These are phyloP conservation scores for Fusarium sp. DNA, from an alignment of 2,329 filamentous ascomycete genomes.

Conservation along the genomic window DNA sequence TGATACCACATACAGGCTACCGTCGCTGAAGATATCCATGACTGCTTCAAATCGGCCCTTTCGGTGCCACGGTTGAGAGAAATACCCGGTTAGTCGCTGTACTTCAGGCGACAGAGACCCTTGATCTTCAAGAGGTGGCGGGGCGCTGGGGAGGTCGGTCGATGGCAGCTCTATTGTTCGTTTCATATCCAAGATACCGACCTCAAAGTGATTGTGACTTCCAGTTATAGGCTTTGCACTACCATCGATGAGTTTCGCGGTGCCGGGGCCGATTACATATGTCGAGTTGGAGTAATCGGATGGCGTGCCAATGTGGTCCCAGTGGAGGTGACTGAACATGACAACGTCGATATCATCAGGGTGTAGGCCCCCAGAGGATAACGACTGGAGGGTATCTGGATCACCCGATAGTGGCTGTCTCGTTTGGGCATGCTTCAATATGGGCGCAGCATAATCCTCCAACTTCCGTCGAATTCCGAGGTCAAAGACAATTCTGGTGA, in stretches of 20 bases:
- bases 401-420: constrained; percentile 14
- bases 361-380: constrained; percentile 2
- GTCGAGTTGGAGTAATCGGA: constrained; percentile 19
- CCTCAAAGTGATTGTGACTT: constrained; percentile 22
- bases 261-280: constrained; percentile 21
- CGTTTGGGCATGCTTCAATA: constrained; percentile 14
- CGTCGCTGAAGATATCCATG: constrained; percentile 25
- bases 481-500: constrained; percentile 21
- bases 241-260: constrained; percentile 9
- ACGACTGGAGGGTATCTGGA: constrained; percentile 3
- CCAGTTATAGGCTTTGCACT: not conserved
- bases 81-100: not conserved
- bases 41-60: constrained; percentile 6
- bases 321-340: constrained; percentile 31
- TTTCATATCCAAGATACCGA: constrained; percentile 7
- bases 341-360: constrained; percentile 21
- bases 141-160: not conserved
- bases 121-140: constrained; percentile 9
- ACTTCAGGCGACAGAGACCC: not conserved
- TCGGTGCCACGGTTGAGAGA: constrained; percentile 7
- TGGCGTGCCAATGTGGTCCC: constrained; percentile 30
- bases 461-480: constrained; percentile 18
- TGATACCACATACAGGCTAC: constrained; percentile 15
- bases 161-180: constrained; percentile 22
- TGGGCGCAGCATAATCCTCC: constrained; percentile 11